A percentile compares a stretch with the other conserved stretches of the same genome.
Evolutionary conservation across 2,329 filamentous ascomycete species (phyloP).

Genomic region (Aspergillus latus): DNA sequence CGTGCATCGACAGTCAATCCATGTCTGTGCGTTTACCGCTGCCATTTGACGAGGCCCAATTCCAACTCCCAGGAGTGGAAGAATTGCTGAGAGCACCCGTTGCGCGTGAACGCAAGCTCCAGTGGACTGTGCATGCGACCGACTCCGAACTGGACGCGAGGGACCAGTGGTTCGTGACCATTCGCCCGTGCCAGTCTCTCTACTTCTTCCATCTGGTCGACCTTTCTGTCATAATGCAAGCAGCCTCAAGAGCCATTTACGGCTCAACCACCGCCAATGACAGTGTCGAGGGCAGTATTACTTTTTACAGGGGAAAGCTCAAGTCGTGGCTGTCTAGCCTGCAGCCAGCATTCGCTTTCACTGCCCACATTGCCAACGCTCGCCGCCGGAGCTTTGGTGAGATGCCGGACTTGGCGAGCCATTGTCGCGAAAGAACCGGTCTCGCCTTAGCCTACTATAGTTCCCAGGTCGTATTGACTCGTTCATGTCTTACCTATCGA

Average conservation of each 20-base stretch:
- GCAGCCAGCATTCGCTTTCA: neutral
- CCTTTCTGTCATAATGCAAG: neutral
- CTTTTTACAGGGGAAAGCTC: neutral
- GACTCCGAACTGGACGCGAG: neutral
- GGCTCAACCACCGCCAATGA: neutral
- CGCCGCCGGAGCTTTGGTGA: no score
- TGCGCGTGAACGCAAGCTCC: neutral
- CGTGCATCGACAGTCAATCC: neutral
- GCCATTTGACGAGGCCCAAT: neutral
- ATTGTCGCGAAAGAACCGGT: neutral
- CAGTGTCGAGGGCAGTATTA: neutral
- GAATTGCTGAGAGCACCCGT: neutral
- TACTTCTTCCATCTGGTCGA: conserved; percentile 5
- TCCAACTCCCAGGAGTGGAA: neutral
- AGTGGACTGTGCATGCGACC: neutral
- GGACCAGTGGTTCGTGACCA: neutral
- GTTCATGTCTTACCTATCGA: neutral
- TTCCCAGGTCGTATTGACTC: neutral
- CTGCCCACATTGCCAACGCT: neutral
- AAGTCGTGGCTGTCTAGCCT: neutral
- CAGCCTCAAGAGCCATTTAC: neutral
- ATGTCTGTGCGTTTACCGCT: neutral
- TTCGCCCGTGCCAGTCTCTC: neutral
- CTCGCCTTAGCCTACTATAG: conserved; percentile 1
- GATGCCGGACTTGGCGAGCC: neutral